phyloP scores from a whole-genome alignment of 306 rosid genomes.

The Cucurbita ficifolia region DNA sequence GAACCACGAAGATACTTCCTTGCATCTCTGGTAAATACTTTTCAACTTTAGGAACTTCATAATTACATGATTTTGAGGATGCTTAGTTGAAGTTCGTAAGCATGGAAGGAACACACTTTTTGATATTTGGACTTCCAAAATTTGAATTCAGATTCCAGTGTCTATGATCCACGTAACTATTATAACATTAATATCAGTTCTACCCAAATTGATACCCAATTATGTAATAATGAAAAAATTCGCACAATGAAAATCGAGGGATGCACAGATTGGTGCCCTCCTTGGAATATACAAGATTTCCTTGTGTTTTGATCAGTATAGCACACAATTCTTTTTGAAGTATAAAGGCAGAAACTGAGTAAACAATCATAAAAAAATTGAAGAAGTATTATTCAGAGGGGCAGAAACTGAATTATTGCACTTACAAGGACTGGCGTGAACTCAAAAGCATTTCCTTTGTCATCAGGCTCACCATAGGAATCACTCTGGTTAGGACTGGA shows the following conservation, averaged over 20 bases:
- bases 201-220: background rate
- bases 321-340: background rate
- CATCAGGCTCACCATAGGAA: slow-evolving; percentile 12
- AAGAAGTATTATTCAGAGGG: background rate
- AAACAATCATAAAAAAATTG: background rate
- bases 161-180: background rate
- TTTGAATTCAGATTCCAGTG: background rate
- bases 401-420: background rate
- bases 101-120: background rate
- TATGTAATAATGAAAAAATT: background rate
- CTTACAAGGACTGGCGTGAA: slow-evolving; percentile 41
- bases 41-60: background rate
- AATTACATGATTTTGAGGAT: background rate
- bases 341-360: background rate
- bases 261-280: background rate
- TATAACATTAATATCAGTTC: background rate
- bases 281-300: background rate
- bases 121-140: background rate
- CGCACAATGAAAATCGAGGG: background rate
- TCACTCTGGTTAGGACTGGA: slow-evolving; percentile 15
- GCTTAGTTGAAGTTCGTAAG: background rate
- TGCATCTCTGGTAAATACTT: background rate
- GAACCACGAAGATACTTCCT: background rate
- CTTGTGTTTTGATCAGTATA: background rate
- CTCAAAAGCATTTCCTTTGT: slow-evolving; percentile 13